phyloP scores from a whole-genome alignment of 352 stramenopile genomes.

The Phytophthora palmivora region DNA sequence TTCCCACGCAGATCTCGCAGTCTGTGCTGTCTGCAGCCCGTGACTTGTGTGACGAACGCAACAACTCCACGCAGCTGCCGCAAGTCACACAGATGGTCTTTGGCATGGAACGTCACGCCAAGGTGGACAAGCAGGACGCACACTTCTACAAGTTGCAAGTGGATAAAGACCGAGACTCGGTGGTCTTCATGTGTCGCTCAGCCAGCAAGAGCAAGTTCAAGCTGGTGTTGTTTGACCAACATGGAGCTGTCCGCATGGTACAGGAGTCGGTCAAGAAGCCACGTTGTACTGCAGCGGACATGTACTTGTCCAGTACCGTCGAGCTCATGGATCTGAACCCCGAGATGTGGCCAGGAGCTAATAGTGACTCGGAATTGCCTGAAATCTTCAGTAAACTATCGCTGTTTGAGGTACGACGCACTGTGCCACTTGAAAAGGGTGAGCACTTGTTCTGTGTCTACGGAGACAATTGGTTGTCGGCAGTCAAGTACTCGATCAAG shows the following conservation, averaged over 20 bases:
- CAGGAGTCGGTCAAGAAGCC: constrained; percentile 85
- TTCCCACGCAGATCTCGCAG: constrained; percentile 90
- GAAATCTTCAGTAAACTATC: constrained; percentile 88
- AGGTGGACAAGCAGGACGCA: constrained; percentile 90
- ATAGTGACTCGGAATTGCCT: constrained; percentile 72
- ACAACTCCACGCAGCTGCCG: constrained; percentile 64
- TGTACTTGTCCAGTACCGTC: constrained; percentile 86
- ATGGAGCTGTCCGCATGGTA: constrained; percentile 83
- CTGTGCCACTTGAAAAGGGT: constrained; percentile 77
- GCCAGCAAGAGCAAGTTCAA: constrained; percentile 91
- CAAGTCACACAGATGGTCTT: constrained; percentile 75
- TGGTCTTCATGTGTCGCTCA: constrained; percentile 87
- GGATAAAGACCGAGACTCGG: constrained; percentile 71
- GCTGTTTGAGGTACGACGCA: constrained; percentile 86
- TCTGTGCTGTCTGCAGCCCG: constrained; percentile 78
- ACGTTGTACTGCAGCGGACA: constrained; percentile 85
- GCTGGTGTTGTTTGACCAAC: constrained; percentile 84
- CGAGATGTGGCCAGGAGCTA: constrained; percentile 74
- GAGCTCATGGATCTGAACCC: constrained; percentile 89
- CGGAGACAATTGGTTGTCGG: constrained; percentile 90
- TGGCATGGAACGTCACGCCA: constrained; percentile 69
- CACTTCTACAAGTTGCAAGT: constrained; percentile 88
- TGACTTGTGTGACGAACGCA: constrained; percentile 80
- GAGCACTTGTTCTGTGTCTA: constrained; percentile 90
- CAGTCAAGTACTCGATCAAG: constrained; percentile 91